Base-by-base conservation (phyloP, 2,329 filamentous ascomycete species). In the Hortaea werneckii region DNA sequence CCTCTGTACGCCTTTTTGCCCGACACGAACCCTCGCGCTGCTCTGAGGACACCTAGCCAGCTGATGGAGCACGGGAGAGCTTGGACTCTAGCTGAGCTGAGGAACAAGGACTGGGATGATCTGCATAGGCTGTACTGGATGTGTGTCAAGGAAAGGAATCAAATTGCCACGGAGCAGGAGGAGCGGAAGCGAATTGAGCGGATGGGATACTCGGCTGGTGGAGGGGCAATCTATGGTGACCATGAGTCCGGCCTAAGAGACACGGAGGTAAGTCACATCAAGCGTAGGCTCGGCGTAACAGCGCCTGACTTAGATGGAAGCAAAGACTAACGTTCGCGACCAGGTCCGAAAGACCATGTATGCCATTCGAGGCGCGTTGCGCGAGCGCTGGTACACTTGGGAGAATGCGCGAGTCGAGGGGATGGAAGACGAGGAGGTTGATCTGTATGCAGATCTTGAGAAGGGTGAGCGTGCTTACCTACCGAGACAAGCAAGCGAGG, bases 1-100 rank as follows among this genome's bases (percentile, higher is more conserved):
- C 90, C 88, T 29, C 80, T 98, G 8, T 96, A 86, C 84, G 83
- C 79, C 1, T 98, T 98, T 70, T 96, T 98, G 68, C 80, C 82
- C 58, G 78, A 81, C 58, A 74, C 78, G 78, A 53, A 77, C 80
- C 59, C 68, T 82, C n/a, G 65, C 6, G 11, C 40, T 32, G 30
- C 41, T n/a, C 29, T 95, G 58, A 75, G 76, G 56, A 81, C 81
- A 6, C 88, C 89, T 5, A 75, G 79, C 32, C 81, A 90, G 54
- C 80, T 85, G 46, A 64, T 73, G 42, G 71, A 77, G 52, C 83
- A 92, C 65, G 92, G 92, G 11, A 79, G 92, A 44, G 73, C 80
- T 28, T 98, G 92, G 92, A 80, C 77, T 8, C 80, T 85, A 6
- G 79, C 87, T 67, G 92, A 98, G 71, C 73, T 98, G 59, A 78